Conservation (phyloP, 345 rosid genomes). For the Raphanus sativus region DNA sequence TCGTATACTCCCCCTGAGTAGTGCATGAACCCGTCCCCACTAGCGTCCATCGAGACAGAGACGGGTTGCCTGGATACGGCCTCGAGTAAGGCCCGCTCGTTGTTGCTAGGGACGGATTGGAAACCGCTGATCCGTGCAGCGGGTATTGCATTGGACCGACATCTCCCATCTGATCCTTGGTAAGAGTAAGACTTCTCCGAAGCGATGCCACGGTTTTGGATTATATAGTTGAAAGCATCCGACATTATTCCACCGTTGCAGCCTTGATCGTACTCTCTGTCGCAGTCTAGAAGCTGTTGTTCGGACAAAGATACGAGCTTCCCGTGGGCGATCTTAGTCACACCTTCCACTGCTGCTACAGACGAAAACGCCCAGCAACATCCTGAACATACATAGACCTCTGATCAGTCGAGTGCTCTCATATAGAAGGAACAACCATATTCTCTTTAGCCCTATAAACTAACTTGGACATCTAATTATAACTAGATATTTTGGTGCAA, state of each 20-base stretch:
- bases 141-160: slow-evolving; percentile 2
- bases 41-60: slow-evolving; percentile 51
- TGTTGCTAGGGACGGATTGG: slow-evolving; percentile 48
- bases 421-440: no score
- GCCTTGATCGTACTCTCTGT: slow-evolving; percentile 30
- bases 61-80: slow-evolving; percentile 62
- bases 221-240: slow-evolving; percentile 47
- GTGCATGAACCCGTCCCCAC: slow-evolving; percentile 38
- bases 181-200: slow-evolving; percentile 54
- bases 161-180: slow-evolving; percentile 39
- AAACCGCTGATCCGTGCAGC: slow-evolving; percentile 54
- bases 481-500: background rate
- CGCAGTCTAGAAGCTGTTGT: slow-evolving; percentile 38
- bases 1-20: slow-evolving; percentile 50
- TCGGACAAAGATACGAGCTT: slow-evolving; percentile 33
- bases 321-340: slow-evolving; percentile 25
- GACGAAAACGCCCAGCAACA: slow-evolving; percentile 72
- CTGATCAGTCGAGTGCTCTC: background rate
- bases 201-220: slow-evolving; percentile 49
- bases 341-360: slow-evolving; percentile 52
- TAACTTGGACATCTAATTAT: slow-evolving; percentile 14
- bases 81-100: slow-evolving; percentile 47
- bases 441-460: background rate
- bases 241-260: slow-evolving; percentile 67
- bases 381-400: slow-evolving; percentile 23